phyloP scores from a whole-genome alignment of 306 rosid species.

The Prunus persica region Prunus_persica_NCBIv2 NC_034011.1:6716001-6716500 shows the following conservation, averaged over 20 bases:
- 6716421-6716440: constrained; percentile 74
- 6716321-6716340: constrained; percentile 62
- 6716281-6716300: constrained; percentile 59
- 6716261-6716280: constrained; percentile 65
- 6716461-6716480: constrained; percentile 61
- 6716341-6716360: constrained; percentile 72
- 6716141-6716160: constrained; percentile 61
- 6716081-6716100: constrained; percentile 62
- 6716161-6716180: constrained; percentile 78
- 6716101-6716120: constrained; percentile 60
- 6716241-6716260: constrained; percentile 54
- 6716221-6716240: constrained; percentile 75
- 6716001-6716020: constrained; percentile 81
- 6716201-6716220: constrained; percentile 70
- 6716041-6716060: constrained; percentile 66
- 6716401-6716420: constrained; percentile 67
- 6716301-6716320: constrained; percentile 52
- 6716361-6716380: constrained; percentile 58
- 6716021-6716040: constrained; percentile 73
- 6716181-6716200: constrained; percentile 66
- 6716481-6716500: constrained; percentile 54
- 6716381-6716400: constrained; percentile 47
- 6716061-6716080: constrained; percentile 34
- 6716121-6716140: constrained; percentile 64
- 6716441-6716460: constrained; percentile 83